phyloP scores from a whole-genome alignment of 306 rosid species.

The Lathyrus sativus region DNA sequence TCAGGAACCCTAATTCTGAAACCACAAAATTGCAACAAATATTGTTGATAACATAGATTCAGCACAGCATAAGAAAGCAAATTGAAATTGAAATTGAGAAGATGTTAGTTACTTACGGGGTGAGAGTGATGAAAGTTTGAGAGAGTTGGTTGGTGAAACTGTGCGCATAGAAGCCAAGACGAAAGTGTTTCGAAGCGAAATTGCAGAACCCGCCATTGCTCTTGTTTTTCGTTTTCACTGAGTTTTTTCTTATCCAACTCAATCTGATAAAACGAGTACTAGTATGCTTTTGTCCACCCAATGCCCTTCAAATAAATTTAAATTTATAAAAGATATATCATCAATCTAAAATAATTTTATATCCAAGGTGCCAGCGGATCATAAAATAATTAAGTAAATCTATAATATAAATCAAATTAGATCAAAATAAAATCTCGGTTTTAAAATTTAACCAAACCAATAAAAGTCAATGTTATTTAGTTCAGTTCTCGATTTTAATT shows the following conservation, averaged over 20 bases:
- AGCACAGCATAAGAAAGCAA: background rate
- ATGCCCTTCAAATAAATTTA: background rate
- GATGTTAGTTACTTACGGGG: background rate
- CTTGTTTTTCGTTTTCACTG: background rate
- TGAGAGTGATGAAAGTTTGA: conserved; percentile 2
- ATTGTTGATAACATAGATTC: background rate
- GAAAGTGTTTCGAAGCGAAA: conserved; percentile 26
- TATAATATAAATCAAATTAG: too few relatives aligned
- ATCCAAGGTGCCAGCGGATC: too few relatives aligned
- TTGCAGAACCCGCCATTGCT: conserved; percentile 14
- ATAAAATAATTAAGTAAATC: too few relatives aligned
- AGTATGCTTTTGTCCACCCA: background rate
- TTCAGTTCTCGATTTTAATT: too few relatives aligned
- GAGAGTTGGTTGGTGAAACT: background rate
- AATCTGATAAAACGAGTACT: background rate
- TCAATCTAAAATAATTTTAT: too few relatives aligned
- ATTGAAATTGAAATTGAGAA: background rate
- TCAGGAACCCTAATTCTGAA: conserved; percentile 59
- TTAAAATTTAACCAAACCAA: too few relatives aligned
- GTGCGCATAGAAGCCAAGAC: background rate
- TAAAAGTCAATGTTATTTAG: too few relatives aligned
- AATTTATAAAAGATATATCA: too few relatives aligned
- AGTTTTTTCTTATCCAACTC: conserved; percentile 10
- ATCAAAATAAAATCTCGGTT: too few relatives aligned
- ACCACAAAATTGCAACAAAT: background rate